phyloP scores from a whole-genome alignment of 371 early-diverging fungal species.

The Mucor sp. region DNA sequence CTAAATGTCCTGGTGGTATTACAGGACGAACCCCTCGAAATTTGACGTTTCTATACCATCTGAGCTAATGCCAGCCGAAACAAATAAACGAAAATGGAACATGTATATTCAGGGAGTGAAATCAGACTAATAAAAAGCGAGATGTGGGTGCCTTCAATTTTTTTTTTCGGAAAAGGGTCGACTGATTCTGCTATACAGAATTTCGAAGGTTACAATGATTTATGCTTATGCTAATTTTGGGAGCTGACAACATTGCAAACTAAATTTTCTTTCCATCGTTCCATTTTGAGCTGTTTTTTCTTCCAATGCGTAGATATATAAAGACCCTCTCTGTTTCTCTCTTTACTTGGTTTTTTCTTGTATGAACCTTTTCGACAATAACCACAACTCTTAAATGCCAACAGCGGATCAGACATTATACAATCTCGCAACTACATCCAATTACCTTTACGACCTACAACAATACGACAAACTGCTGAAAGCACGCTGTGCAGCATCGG shows the following conservation, averaged over 20 bases:
- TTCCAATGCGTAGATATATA: neutral
- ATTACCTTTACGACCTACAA: neutral
- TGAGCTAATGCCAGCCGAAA: neutral
- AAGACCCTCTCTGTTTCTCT: neutral
- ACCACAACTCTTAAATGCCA: neutral
- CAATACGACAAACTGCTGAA: neutral
- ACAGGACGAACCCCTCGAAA: neutral
- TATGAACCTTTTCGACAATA: neutral
- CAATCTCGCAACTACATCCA: neutral
- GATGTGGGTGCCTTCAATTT: too few relatives aligned
- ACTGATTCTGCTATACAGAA: neutral
- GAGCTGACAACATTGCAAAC: neutral
- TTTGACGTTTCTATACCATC: neutral
- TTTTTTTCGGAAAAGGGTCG: neutral
- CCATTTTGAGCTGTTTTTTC: neutral
- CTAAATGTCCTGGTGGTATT: neutral
- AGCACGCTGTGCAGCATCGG: neutral
- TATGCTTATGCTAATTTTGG: neutral
- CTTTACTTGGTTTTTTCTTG: neutral
- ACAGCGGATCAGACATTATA: neutral
- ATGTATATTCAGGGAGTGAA: neutral
- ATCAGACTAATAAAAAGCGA: neutral
- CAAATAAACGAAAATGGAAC: neutral
- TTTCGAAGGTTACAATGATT: neutral
- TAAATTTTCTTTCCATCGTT: neutral